phyloP scores from a whole-genome alignment of 495 filamentous ascomycete species.

The Penicillium malachiteum region DNA sequence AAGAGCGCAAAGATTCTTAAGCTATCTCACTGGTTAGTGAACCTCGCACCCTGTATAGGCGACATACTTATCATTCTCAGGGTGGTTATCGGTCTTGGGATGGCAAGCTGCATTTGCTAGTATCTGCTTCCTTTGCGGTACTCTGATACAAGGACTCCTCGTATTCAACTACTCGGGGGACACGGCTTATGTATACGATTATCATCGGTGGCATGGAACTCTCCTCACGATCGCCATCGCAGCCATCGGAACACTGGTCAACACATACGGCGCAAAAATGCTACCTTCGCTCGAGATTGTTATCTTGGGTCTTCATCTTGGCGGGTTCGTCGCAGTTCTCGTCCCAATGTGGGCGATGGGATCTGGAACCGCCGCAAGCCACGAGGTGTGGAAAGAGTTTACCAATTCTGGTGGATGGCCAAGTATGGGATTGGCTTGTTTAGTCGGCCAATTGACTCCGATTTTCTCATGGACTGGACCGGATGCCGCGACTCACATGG shows the following conservation, averaged over 20 bases:
- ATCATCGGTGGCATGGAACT: constrained; percentile 40
- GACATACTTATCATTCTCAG: constrained; percentile 14
- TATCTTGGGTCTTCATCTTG: constrained; percentile 46
- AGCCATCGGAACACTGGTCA: constrained; percentile 41
- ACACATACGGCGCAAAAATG: constrained; percentile 36
- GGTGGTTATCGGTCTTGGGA: constrained; percentile 48
- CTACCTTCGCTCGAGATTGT: constrained; percentile 43
- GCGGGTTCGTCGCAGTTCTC: constrained; percentile 51
- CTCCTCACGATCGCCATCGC: constrained; percentile 44
- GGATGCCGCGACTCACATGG: constrained; percentile 41
- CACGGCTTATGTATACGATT: constrained; percentile 26
- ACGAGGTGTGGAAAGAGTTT: constrained; percentile 46
- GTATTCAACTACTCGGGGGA: constrained; percentile 43
- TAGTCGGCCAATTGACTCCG: constrained; percentile 41
- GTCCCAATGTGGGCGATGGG: constrained; percentile 45
- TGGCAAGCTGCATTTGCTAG: constrained; percentile 44
- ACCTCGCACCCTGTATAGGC: neutral
- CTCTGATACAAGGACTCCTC: constrained; percentile 47
- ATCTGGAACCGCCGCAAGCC: constrained; percentile 29
- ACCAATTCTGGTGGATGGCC: constrained; percentile 47
- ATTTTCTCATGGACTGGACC: constrained; percentile 44
- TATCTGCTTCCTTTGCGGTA: constrained; percentile 41
- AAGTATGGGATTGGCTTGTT: constrained; percentile 39
- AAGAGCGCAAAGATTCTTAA: constrained; percentile 41
- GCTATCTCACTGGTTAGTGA: constrained; percentile 40